Evolutionary conservation across 2,329 filamentous ascomycete species (phyloP).

Genomic region (Fusarium chlamydosporum): DNA sequence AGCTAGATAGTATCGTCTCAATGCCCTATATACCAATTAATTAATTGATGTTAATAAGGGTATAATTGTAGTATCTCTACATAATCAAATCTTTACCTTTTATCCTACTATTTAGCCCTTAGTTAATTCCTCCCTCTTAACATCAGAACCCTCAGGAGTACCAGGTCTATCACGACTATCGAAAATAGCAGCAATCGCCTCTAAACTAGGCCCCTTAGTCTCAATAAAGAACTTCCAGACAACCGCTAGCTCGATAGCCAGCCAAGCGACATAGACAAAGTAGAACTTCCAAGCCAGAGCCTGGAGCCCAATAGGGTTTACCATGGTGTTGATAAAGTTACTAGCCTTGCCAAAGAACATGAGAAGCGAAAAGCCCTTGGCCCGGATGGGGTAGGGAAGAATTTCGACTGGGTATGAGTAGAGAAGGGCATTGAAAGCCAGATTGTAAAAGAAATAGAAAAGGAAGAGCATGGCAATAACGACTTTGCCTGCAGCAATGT

Average conservation of each 20-base stretch:
- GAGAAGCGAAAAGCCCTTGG: slow-evolving; percentile 38
- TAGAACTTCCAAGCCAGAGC: slow-evolving; percentile 8
- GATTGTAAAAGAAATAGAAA: slow-evolving; percentile 41
- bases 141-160: not conserved
- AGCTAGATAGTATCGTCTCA: too few relatives aligned
- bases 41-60: too few relatives aligned
- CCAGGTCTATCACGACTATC: not conserved
- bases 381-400: slow-evolving; percentile 27
- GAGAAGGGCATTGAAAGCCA: slow-evolving; percentile 39
- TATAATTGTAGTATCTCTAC: too few relatives aligned
- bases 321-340: slow-evolving; percentile 19
- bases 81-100: too few relatives aligned
- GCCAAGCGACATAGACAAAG: slow-evolving; percentile 4
- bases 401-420: slow-evolving; percentile 41
- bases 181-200: slow-evolving; percentile 1
- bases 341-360: slow-evolving; percentile 32
- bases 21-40: too few relatives aligned
- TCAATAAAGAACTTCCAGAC: slow-evolving; percentile 18
- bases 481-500: slow-evolving; percentile 9
- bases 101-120: not conserved
- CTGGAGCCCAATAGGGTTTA: slow-evolving; percentile 11
- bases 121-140: not conserved
- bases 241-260: not conserved
- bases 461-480: slow-evolving; percentile 34
- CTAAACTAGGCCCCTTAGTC: slow-evolving; percentile 5